Conservation (phyloP, 1,284 basidiomycete genomes). For the Boletus semigastroideus region DNA sequence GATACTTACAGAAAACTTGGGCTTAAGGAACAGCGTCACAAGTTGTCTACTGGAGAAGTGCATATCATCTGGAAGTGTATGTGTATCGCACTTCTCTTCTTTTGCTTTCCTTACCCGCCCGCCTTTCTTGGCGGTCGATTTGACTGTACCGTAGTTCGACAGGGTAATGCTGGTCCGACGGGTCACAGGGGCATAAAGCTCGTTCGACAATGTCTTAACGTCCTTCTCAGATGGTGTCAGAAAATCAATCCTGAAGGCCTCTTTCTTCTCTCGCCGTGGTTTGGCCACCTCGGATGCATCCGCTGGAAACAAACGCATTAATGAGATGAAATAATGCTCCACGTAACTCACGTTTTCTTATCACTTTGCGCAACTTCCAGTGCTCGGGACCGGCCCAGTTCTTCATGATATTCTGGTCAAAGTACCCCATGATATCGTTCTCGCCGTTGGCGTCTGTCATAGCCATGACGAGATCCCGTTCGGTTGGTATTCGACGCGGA, state of each 20-base stretch:
- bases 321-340: constrained; percentile 1
- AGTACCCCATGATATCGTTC: constrained; percentile 85
- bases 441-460: constrained; percentile 72
- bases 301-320: constrained; percentile 35
- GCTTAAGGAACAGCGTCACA: constrained; percentile 92
- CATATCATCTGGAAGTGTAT: constrained; percentile 93
- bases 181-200: constrained; percentile 78
- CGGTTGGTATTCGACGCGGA: constrained; percentile 68
- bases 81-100: constrained; percentile 70
- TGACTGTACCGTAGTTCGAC: constrained; percentile 43
- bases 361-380: constrained; percentile 86
- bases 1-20: constrained; percentile 79
- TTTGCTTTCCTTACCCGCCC: constrained; percentile 45
- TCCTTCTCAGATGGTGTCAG: constrained; percentile 59
- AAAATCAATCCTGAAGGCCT: constrained; percentile 90
- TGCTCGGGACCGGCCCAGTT: constrained; percentile 99
- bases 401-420: constrained; percentile 87
- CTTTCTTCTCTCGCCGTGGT: constrained; percentile 75
- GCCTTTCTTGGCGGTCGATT: constrained; percentile 47
- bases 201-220: constrained; percentile 71
- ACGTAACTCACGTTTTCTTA: constrained; percentile 64
- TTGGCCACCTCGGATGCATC: constrained; percentile 53
- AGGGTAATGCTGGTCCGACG: constrained; percentile 68
- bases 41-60: constrained; percentile 93
- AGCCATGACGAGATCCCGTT: constrained; percentile 80